These are phyloP conservation scores for Metschnikowia henanensis DNA, from an alignment of 805 yeast genomes.

Conservation along the genomic window DNA sequence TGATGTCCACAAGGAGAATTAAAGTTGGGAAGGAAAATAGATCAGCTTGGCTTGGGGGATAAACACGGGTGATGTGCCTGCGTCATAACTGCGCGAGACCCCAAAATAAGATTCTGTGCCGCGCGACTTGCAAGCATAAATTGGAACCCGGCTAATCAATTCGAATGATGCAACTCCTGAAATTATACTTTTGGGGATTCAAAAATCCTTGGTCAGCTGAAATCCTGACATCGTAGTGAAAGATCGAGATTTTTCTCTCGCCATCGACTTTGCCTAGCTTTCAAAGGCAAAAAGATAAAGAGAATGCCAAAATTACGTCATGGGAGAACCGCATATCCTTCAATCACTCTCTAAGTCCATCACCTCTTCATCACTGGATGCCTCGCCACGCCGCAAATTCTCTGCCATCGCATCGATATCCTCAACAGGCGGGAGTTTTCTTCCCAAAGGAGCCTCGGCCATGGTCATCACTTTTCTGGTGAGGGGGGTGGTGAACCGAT, in stretches of 20 bases:
- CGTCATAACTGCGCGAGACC: constrained; percentile 7
- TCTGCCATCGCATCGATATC: constrained; percentile 40
- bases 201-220: too few relatives aligned
- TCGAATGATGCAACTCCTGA: too few relatives aligned
- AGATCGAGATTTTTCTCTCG: not conserved
- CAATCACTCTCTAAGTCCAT: constrained; percentile 64
- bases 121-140: not conserved
- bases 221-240: too few relatives aligned
- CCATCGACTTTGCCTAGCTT: not conserved
- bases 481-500: constrained; percentile 26
- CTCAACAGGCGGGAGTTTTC: not conserved
- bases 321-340: not conserved
- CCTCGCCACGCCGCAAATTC: constrained; percentile 45
- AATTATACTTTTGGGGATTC: too few relatives aligned
- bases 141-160: not conserved
- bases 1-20: too few relatives aligned
- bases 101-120: not conserved
- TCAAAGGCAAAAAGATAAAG: too few relatives aligned
- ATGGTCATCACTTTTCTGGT: constrained; percentile 17
- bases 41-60: not conserved
- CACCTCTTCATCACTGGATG: constrained; percentile 50
- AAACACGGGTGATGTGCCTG: constrained; percentile 8
- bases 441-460: constrained; percentile 3
- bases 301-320: too few relatives aligned
- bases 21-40: too few relatives aligned